Base-by-base conservation (phyloP, 106 monocot species). In the Dendrobium huoshanense region DNA sequence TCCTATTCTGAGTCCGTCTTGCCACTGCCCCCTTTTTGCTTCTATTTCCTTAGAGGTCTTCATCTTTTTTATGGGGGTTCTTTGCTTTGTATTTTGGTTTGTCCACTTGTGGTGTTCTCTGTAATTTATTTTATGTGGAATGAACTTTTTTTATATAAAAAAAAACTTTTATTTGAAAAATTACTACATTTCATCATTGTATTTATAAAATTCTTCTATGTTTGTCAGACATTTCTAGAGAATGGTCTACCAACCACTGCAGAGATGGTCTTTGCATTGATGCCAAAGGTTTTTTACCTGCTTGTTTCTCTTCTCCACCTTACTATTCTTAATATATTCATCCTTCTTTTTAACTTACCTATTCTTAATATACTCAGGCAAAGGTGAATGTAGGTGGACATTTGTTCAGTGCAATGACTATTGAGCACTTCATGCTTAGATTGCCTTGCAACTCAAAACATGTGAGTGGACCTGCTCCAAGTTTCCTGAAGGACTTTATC, bases 351-450 rank as follows among this genome's bases (percentile, higher is more conserved):
- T 15, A 5, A 13, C 1, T 13, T 51, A 27, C 29, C 40, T 56
- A 19, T 37, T 56, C 64, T 16, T 81, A 19, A 56, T 75, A 64
- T 18, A 11, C 65, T 75, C 89, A 98, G 98, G 98, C 95, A 33
- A 93, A 78, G 82, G 91, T 95, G 11, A 95, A 99, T 86, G 92
- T 99, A 0, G 95, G 95, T 75, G 98, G 98, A 27, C 89, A 87
- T 82, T 81, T 84, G 75, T 72, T 99, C 49, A 91, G 80, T 55
- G 95, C 98, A 45, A 99, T 95, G 91, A 87, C 92, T 58, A 95
- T 99, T 6, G 98, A 99, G 83, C 95, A 99, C 81, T 93, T 92
- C 87, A 88, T 95, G 64, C 72, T 99, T 82, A 89, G 98, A 67
- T 78, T 91, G 58, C 98, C 98, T 40, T 90, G 87, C 58, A 77